These are phyloP conservation scores for Acer campestre DNA, from an alignment of 345 rosid genomes.

Conservation along the genomic window DNA sequence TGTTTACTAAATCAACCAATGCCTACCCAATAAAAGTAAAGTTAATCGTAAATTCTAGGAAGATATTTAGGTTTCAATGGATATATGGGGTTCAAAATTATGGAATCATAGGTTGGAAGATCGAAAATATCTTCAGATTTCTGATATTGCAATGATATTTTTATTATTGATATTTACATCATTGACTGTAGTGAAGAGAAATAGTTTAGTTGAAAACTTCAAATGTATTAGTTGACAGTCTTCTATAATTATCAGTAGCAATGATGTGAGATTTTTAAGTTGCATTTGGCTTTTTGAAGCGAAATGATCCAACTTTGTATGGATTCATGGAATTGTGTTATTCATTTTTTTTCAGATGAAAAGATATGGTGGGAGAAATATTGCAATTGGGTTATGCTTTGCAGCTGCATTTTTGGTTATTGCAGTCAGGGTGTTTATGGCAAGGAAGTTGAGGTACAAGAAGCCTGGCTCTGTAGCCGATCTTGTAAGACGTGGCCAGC, in stretches of 20 bases:
- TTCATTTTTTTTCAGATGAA: slow-evolving; percentile 44
- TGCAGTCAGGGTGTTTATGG: slow-evolving; percentile 45
- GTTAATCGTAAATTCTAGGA: background rate
- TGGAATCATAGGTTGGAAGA: background rate
- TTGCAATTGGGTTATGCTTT: slow-evolving; percentile 49
- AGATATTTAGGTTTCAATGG: too few relatives aligned
- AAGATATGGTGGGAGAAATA: slow-evolving; percentile 34
- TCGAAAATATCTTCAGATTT: background rate
- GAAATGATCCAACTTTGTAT: background rate
- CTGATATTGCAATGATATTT: background rate
- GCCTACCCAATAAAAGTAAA: background rate
- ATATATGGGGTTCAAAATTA: background rate
- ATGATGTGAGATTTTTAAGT: background rate
- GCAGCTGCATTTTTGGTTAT: slow-evolving; percentile 56
- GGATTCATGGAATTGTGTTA: background rate
- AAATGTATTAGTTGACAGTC: too few relatives aligned
- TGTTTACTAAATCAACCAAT: background rate
- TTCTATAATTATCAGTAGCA: background rate
- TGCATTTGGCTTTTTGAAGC: background rate
- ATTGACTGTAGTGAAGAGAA: background rate
- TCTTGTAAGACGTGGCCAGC: slow-evolving; percentile 97
- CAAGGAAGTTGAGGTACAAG: slow-evolving; percentile 47
- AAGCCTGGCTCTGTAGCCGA: slow-evolving; percentile 82
- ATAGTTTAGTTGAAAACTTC: too few relatives aligned
- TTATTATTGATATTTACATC: background rate